Evolutionary conservation across 768 basidiomycete genomes (phyloP), one percentile per base, ranked within the genome.

Genomic region (Russula sp.): DNA sequence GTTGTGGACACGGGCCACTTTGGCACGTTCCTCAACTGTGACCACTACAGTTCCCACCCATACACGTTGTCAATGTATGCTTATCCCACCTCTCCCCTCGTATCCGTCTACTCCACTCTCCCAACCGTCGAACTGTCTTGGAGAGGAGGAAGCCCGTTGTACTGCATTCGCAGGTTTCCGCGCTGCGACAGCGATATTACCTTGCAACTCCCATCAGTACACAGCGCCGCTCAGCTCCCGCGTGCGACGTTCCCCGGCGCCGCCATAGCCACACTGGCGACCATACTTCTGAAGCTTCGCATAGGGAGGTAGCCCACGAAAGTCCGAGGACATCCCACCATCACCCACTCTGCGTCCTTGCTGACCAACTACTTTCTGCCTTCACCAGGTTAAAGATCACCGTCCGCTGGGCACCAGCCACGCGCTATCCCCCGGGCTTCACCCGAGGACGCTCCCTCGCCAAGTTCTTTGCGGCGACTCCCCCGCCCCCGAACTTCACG

Each of bases 1-100:
- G 63, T 69, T 49, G 48, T 70, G 2, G 69, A 70, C 27, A 42
- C 68, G 0, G 68, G 69, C 35, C 59, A 68, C 51, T 68, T 64
- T 0, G 68, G 64, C 6, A 66, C 66, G 11, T 32, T 70, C 14
- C 62, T 70, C 2, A 62, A 66, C 44, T 54, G 68, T 34, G 64
- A 65, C 18, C 68, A 70, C 50, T 69, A 69, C 14, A 27, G 50
- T 2, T 67, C 66, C 13, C 64, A 67, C 6, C 51, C 57, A 18
- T 2, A 47, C 34, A 8, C 62, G 62, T 8, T 32, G 18, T 18
- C 40, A 59, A 37, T 49, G 56, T 63, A 37, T 16, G 53, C 47
- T 7, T n/a, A 47, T 48, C n/a, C n/a, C n/a, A 14, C 11, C 11
- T 31, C 20, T 22, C 13, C 2, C 20, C 18, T 20, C 27, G 11